Evolutionary conservation across 371 early-diverging fungal genomes (phyloP).

Genomic region (Sporodiniella umbellata): DNA sequence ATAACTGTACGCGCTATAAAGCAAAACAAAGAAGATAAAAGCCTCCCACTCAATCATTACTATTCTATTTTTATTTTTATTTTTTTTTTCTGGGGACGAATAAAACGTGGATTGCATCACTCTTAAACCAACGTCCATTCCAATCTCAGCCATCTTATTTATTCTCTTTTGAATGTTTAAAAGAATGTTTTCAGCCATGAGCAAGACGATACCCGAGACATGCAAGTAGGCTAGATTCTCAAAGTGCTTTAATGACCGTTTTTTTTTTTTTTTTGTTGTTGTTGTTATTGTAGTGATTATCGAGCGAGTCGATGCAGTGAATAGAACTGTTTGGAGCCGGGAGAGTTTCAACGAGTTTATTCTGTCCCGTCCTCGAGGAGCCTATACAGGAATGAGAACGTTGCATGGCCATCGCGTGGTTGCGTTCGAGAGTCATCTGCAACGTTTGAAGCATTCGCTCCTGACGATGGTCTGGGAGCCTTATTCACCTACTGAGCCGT

Average conservation of each 20-base stretch:
- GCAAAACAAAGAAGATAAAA: constrained; percentile 17
- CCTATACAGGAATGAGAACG: constrained; percentile 56
- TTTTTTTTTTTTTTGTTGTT: background rate
- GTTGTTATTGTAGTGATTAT: constrained; percentile 19
- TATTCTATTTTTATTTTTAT: too few species aligned
- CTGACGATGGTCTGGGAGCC: constrained; percentile 25
- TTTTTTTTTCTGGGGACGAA: too few species aligned
- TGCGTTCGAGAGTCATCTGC: constrained; percentile 47
- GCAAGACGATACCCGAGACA: too few species aligned
- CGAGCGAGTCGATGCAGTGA: constrained; percentile 28
- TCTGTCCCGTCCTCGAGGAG: constrained; percentile 43
- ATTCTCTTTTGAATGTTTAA: too few species aligned
- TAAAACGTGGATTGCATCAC: too few species aligned
- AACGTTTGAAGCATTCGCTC: constrained; percentile 47
- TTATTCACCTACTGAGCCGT: constrained; percentile 22
- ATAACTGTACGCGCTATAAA: constrained; percentile 51
- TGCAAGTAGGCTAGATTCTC: too few species aligned
- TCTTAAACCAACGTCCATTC: too few species aligned
- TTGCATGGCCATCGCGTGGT: constrained; percentile 38
- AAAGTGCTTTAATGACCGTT: background rate
- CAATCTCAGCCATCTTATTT: too few species aligned
- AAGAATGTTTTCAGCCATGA: too few species aligned
- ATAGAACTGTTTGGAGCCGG: too few species aligned
- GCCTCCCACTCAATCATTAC: too few species aligned
- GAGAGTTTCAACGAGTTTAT: constrained; percentile 37